Evolutionary conservation across 441 rosid genomes (phyloP), one percentile per base, ranked within the genome.

Genomic region (Euphorbia schlechtendalii): DNA sequence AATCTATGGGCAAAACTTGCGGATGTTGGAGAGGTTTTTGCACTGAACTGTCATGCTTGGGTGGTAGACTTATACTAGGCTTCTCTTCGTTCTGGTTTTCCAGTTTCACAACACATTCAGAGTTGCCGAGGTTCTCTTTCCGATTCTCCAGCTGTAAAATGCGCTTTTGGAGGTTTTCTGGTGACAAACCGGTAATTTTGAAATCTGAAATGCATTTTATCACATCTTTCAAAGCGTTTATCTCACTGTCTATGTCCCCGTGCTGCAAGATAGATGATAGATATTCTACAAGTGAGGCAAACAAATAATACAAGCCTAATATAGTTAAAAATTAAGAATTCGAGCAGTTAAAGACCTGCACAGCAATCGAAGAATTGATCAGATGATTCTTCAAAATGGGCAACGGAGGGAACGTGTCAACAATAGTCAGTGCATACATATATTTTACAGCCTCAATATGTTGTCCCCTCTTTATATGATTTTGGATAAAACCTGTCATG

Each of bases 401-500:
- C 1, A 56, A 64, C 0, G 63, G 66, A n/a, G 77, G 73, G 36
- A 78, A 78, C 67, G 74, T 61, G 3, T 68, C 68, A 38, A 46
- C 61, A 64, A 78, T 61, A 41, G 70, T 63, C 22, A 74, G 64
- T 58, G 60, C 67, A 49, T 32, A 64, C 41, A 78, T 70, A 67
- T 60, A 77, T 18, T 63, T 64, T 45, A 78, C 46, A 43, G 82
- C 82, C 53, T 58, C 70, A 1, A 67, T 8, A n/a, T 55, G 55
- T 38, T 66, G 66, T 52, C 69, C 66, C 58, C 49, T 63, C 25
- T 18, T 27, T 12, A 76, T 52, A 15, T 66, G 77, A 25, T 69
- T 40, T 70, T 41, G 43, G 63, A 78, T 71, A 38, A 81, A 51
- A 41, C 61, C 84, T 81, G 66, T 63, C 32, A 71, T 5, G 22